These are phyloP conservation scores for Canariomyces notabilis DNA, from an alignment of 2,329 filamentous ascomycete species.

Conservation along the genomic window DNA sequence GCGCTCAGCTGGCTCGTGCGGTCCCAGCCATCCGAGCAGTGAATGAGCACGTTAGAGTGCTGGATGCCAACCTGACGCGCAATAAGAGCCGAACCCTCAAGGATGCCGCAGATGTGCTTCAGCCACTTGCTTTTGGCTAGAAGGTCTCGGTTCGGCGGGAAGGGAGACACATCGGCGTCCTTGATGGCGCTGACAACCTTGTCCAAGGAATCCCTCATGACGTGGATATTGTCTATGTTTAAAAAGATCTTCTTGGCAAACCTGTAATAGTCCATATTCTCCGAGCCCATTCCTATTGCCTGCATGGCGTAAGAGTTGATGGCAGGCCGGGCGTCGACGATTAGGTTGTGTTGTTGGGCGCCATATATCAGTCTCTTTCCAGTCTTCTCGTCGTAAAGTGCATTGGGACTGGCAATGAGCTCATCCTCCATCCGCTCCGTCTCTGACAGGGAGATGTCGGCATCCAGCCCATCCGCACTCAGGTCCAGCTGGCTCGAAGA, in stretches of 20 bases:
- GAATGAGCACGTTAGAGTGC: slow-evolving; percentile 91
- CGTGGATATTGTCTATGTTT: slow-evolving; percentile 96
- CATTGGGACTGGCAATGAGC: slow-evolving; percentile 49
- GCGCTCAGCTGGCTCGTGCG: slow-evolving; percentile 92
- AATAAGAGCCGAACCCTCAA: slow-evolving; percentile 81
- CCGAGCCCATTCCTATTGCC: slow-evolving; percentile 84
- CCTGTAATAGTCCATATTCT: slow-evolving; percentile 97
- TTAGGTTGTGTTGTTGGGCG: slow-evolving; percentile 87
- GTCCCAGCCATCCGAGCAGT: slow-evolving; percentile 98
- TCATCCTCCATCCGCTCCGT: slow-evolving; percentile 66
- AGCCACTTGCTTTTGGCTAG: slow-evolving; percentile 85
- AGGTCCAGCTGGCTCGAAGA: slow-evolving; percentile 50
- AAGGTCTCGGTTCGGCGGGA: slow-evolving; percentile 76
- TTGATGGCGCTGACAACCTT: slow-evolving; percentile 87
- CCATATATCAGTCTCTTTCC: slow-evolving; percentile 71
- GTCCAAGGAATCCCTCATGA: slow-evolving; percentile 88
- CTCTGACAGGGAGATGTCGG: slow-evolving; percentile 51
- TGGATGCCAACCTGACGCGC: slow-evolving; percentile 83
- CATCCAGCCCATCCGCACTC: slow-evolving; percentile 28
- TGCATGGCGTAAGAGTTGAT: slow-evolving; percentile 96
- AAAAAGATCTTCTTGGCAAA: slow-evolving; percentile 88
- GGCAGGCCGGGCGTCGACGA: slow-evolving; percentile 90
- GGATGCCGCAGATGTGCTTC: slow-evolving; percentile 76
- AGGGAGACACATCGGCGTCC: slow-evolving; percentile 79
- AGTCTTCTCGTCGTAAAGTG: slow-evolving; percentile 52